A percentile compares a stretch with the other conserved stretches of the same genome.
Evolutionary conservation across 371 early-diverging fungal species (phyloP).

Genomic region (Mortierella sp.): DNA sequence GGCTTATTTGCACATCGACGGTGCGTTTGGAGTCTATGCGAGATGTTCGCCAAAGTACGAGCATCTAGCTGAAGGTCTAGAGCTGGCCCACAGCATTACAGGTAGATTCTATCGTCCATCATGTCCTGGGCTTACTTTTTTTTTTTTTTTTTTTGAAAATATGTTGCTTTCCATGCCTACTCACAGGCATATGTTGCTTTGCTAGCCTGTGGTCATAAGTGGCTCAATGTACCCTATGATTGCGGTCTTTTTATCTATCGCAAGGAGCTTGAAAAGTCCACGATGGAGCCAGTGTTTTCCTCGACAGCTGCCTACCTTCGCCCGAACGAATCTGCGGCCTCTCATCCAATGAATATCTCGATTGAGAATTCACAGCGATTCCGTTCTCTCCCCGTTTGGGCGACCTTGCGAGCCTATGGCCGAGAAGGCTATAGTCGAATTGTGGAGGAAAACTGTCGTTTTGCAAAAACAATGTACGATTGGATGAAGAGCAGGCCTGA

Average conservation of each 20-base stretch:
- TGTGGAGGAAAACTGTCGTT: constrained; percentile 55
- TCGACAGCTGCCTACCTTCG: constrained; percentile 43
- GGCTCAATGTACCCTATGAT: constrained; percentile 65
- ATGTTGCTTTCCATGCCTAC: not conserved
- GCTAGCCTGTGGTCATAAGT: constrained; percentile 55
- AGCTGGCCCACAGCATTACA: constrained; percentile 59
- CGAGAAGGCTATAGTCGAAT: constrained; percentile 52
- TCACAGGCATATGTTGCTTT: not conserved
- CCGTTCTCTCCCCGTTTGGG: constrained; percentile 58
- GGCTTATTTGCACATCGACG: constrained; percentile 51
- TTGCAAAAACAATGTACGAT: constrained; percentile 50
- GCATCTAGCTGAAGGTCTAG: constrained; percentile 44
- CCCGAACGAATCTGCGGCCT: constrained; percentile 17
- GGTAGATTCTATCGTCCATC: constrained; percentile 17
- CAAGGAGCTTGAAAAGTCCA: constrained; percentile 30
- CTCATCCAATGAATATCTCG: constrained; percentile 52
- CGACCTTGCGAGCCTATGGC: constrained; percentile 55
- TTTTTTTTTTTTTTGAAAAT: not conserved
- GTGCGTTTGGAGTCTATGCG: constrained; percentile 51
- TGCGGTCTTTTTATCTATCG: constrained; percentile 57
- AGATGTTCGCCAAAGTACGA: constrained; percentile 43
- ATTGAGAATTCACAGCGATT: constrained; percentile 63
- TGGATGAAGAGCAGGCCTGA: constrained; percentile 56
- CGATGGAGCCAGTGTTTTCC: constrained; percentile 31
- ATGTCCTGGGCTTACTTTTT: not conserved